Conservation (phyloP, 805 yeast genomes). For the Saccharomyces paradoxus region DNA sequence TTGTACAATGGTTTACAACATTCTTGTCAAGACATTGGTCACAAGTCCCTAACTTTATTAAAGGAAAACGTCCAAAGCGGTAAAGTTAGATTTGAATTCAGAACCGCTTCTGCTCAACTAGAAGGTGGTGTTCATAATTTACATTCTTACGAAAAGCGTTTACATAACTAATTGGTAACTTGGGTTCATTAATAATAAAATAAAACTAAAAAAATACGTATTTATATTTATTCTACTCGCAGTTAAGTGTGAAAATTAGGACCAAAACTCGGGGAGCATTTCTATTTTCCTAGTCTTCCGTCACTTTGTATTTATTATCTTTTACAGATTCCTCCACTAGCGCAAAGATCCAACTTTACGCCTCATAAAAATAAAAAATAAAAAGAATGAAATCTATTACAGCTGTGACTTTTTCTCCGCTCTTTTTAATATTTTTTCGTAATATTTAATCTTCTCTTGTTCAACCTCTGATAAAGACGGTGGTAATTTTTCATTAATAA, state of each 20-base stretch:
- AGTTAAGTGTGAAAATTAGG: background rate
- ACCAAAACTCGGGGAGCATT: background rate
- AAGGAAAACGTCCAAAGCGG: conserved; percentile 58
- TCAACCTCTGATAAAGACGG: conserved; percentile 58
- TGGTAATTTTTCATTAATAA: conserved; percentile 80
- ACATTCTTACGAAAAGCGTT: conserved; percentile 94
- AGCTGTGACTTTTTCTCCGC: conserved; percentile 5
- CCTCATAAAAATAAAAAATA: background rate
- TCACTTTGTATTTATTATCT: background rate
- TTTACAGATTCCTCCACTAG: background rate
- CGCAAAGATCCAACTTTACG: background rate
- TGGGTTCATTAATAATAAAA: background rate
- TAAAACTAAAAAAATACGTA: background rate
- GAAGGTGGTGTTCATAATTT: conserved; percentile 98
- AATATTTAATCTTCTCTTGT: conserved; percentile 39
- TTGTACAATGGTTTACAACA: conserved; percentile 93
- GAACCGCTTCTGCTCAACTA: conserved; percentile 97
- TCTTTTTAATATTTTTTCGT: conserved; percentile 32
- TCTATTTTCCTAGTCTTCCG: background rate
- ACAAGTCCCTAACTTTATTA: conserved; percentile 53
- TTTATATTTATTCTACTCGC: background rate
- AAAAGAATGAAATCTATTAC: background rate
- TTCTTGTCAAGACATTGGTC: conserved; percentile 97
- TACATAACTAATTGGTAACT: conserved; percentile 56
- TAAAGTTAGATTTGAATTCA: conserved; percentile 83